A percentile compares a stretch with the other conserved stretches of the same genome.
These are phyloP conservation scores for Phytophthora agathidicida DNA, from an alignment of 352 stramenopile genomes.

Conservation along the genomic window DNA sequence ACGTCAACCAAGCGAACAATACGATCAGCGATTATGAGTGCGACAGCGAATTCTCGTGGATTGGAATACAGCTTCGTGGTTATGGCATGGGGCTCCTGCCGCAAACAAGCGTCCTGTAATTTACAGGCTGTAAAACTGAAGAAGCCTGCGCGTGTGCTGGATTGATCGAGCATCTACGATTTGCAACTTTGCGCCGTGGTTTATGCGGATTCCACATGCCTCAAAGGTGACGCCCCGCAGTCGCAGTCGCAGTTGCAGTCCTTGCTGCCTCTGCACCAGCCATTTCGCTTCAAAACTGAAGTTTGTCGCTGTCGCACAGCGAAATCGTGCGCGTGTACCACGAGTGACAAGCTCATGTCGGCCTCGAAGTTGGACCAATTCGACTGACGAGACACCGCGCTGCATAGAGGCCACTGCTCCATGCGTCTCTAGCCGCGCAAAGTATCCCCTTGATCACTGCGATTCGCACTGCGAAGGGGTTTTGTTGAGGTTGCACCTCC, in stretches of 20 bases:
- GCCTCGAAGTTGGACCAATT: slow-evolving; percentile 6
- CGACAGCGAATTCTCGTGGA: slow-evolving; percentile 2
- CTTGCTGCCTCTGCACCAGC: not conserved
- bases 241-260: not conserved
- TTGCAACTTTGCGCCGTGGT: slow-evolving; percentile 2
- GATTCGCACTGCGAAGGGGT: too few relatives aligned
- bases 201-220: slow-evolving; percentile 1
- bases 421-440: slow-evolving; percentile 21
- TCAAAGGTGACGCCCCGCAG: slow-evolving; percentile 4
- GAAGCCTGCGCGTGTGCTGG: slow-evolving; percentile 1
- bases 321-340: slow-evolving; percentile 15
- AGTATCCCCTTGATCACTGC: not conserved
- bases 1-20: slow-evolving; percentile 1
- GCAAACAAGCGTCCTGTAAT: slow-evolving; percentile 15
- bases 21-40: slow-evolving; percentile 10
- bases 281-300: slow-evolving; percentile 21
- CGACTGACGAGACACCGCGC: not conserved
- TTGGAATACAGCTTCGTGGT: slow-evolving; percentile 5
- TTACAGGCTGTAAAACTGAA: not conserved
- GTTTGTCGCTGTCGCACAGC: slow-evolving; percentile 11
- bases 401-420: slow-evolving; percentile 1
- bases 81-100: slow-evolving; percentile 16
- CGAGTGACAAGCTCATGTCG: slow-evolving; percentile 26
- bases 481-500: slow-evolving; percentile 5
- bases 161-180: not conserved